Conservation (phyloP, 768 basidiomycete species). For the Boletus rex-veris region DNA sequence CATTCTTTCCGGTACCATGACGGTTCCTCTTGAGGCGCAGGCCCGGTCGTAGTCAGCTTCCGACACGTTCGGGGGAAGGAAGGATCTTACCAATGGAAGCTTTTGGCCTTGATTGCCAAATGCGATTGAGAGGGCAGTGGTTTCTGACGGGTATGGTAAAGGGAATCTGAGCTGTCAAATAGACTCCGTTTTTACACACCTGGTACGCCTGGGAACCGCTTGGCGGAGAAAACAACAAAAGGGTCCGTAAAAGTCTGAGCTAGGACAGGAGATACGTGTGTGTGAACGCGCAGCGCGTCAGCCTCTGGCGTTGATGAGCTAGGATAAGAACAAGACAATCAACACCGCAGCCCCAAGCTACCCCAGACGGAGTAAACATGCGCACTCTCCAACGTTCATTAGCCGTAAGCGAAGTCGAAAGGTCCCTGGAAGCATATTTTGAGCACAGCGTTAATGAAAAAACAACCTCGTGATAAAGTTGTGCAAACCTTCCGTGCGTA, state of each 20-base stretch:
- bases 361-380: slow-evolving; percentile 25
- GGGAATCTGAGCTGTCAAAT: slow-evolving; percentile 15
- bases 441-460: slow-evolving; percentile 21
- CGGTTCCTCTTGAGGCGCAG: slow-evolving; percentile 68
- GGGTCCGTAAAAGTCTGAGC: slow-evolving; percentile 81
- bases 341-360: slow-evolving; percentile 16
- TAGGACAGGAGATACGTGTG: slow-evolving; percentile 67
- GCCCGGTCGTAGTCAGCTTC: slow-evolving; percentile 20
- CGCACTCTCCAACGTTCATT: slow-evolving; percentile 91
- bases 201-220: slow-evolving; percentile 93
- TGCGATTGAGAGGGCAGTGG: slow-evolving; percentile 85
- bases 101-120: slow-evolving; percentile 90
- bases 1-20: slow-evolving; percentile 65
- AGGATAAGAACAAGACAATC: slow-evolving; percentile 22
- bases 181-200: slow-evolving; percentile 43
- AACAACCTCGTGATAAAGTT: slow-evolving; percentile 25
- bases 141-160: slow-evolving; percentile 47
- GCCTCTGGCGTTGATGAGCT: slow-evolving; percentile 73
- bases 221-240: slow-evolving; percentile 88
- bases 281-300: slow-evolving; percentile 64
- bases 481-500: slow-evolving; percentile 80
- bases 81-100: slow-evolving; percentile 67
- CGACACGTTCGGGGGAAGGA: slow-evolving; percentile 21
- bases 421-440: slow-evolving; percentile 48
- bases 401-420: slow-evolving; percentile 85